Evolutionary conservation across 2,329 filamentous ascomycete species (phyloP), one percentile per base, ranked within the genome.

Genomic region (Fusarium sororula): DNA sequence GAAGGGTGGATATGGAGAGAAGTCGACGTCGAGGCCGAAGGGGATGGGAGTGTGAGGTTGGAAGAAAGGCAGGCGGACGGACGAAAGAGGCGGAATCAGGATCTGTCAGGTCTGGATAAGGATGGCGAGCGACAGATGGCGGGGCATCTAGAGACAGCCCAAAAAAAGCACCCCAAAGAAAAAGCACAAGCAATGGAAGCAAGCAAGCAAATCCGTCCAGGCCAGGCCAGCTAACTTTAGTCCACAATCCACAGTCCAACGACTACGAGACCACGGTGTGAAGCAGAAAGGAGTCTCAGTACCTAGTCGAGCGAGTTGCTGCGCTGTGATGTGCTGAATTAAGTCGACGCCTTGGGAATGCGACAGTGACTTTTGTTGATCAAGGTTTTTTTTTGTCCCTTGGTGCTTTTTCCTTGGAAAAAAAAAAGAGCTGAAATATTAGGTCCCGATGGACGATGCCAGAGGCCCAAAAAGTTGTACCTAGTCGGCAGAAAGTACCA

Each of bases 21-120:
- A 62, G 68, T 77, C 76, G 77, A 77, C 63, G 78, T 76, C 71
- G 71, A 78, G 62, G 70, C 63, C 67, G 69, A 75, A 69, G 69
- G 64, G 63, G 63, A 77, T 74, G 68, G 71, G 69, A 66, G 74
- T 67, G 63, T 72, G 70, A 73, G 66, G 65, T 69, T 63, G 69
- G 60, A 63, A 64, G 63, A 69, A 61, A 55, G 72, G 14, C 32
- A 37, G 35, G 60, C 70, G 64, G 65, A 63, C 66, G 66, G 65
- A 63, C 66, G 67, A 73, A 70, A 73, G 75, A 77, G 66, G 68
- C 75, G 74, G 74, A 62, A 72, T 75, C 76, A 77, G 75, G 75
- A 78, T 79, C 75, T 79, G 78, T 79, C 78, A 78, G 74, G 73
- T 78, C 75, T 76, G 71, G 71, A 70, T 77, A 68, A 70, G 72